These are phyloP conservation scores for Hyaloscypha bicolor DNA, from an alignment of 495 filamentous ascomycete genomes.

Conservation along the genomic window DNA sequence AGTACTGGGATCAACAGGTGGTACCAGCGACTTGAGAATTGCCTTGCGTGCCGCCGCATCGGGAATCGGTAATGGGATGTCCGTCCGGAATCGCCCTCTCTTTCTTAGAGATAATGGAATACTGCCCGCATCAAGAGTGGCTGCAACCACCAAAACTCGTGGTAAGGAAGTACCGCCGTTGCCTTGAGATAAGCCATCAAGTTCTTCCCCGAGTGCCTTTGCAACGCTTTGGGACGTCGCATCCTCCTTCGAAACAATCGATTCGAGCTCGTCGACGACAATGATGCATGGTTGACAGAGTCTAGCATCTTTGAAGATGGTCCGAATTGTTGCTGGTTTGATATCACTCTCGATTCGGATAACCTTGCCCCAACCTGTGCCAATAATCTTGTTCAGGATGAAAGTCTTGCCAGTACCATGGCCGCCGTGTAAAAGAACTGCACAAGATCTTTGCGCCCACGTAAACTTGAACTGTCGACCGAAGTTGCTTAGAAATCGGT, in stretches of 20 bases:
- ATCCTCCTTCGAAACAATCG: conserved; percentile 67
- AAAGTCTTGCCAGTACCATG: conserved; percentile 82
- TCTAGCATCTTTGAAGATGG: conserved; percentile 71
- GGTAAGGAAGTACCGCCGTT: conserved; percentile 38
- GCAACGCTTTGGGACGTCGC: conserved; percentile 49
- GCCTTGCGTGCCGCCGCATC: conserved; percentile 69
- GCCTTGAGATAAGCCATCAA: conserved; percentile 47
- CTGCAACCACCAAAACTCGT: conserved; percentile 63
- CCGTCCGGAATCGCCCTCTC: conserved; percentile 64
- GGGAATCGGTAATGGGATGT: conserved; percentile 82
- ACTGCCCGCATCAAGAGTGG: conserved; percentile 70
- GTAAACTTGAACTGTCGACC: conserved; percentile 40
- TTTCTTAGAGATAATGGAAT: conserved; percentile 74
- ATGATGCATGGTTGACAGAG: conserved; percentile 77
- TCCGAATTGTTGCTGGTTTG: conserved; percentile 61
- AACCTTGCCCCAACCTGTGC: conserved; percentile 69
- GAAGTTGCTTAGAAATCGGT: conserved; percentile 65
- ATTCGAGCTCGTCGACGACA: conserved; percentile 80
- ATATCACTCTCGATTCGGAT: conserved; percentile 59
- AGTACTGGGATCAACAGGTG: conserved; percentile 37
- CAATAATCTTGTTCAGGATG: conserved; percentile 65
- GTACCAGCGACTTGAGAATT: conserved; percentile 63
- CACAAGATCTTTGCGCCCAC: conserved; percentile 45
- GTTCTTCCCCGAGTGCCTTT: conserved; percentile 51
- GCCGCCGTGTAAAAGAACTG: conserved; percentile 78